Evolutionary conservation across 805 yeast species (phyloP).

Genomic region (Hanseniaspora singularis): DNA sequence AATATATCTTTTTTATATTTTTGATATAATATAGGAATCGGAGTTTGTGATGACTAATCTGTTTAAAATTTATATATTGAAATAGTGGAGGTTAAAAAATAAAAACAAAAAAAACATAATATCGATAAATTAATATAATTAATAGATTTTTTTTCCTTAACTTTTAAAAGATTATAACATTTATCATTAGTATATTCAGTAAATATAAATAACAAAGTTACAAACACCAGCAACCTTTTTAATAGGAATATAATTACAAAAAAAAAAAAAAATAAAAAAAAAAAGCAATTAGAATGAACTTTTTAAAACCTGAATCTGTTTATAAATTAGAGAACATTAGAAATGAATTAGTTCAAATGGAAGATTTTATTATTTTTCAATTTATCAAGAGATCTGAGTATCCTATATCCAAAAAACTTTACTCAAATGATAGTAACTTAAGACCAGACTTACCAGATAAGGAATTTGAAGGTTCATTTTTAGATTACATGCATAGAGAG

Average conservation of each 20-base stretch:
- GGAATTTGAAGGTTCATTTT: conserved; percentile 58
- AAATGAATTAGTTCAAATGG: conserved; percentile 78
- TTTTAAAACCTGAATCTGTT: conserved; percentile 69
- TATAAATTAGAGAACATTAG: conserved; percentile 73
- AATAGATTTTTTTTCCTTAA: too few relatives aligned
- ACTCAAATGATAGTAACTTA: conserved; percentile 38
- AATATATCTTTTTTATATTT: too few relatives aligned
- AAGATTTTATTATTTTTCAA: conserved; percentile 86
- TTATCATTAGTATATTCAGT: too few relatives aligned
- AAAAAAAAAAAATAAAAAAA: background rate
- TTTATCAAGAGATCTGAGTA: conserved; percentile 90
- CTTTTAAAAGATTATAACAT: too few relatives aligned
- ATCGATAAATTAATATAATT: too few relatives aligned
- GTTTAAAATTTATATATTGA: too few relatives aligned
- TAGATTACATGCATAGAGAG: conserved; percentile 75
- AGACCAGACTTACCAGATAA: conserved; percentile 42
- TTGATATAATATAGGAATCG: too few relatives aligned
- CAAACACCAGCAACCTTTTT: too few relatives aligned
- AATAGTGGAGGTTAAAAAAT: too few relatives aligned
- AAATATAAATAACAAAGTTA: too few relatives aligned
- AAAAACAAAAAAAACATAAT: too few relatives aligned
- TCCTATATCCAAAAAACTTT: conserved; percentile 60
- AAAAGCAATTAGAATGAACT: conserved; percentile 61
- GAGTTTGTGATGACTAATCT: background rate
- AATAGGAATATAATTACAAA: too few relatives aligned